Evolutionary conservation across 257 asterid species (phyloP), one percentile per base, ranked within the genome.

Genomic region (Salvia rosmarinus): DNA sequence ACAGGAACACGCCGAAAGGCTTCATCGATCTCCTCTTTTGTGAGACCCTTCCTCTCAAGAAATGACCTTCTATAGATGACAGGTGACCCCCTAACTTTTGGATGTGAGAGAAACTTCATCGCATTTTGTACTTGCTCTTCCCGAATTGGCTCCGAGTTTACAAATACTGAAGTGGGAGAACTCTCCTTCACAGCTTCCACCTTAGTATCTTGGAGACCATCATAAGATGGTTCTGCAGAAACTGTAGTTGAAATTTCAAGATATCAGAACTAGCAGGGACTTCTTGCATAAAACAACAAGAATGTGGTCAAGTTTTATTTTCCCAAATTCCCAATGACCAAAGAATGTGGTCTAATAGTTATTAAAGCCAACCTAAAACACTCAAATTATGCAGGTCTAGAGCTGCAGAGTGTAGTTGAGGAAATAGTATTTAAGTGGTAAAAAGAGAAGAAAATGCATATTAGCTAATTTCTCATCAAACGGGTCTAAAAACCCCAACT

Each of bases 1-100:
- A 91, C 99, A 42, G 99, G 99, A 83, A 95, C 96, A 62, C 90
- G 95, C 47, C 90, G 91, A 76, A 95, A 95, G 74, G 99, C 96
- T 81, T 95, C 99, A 72, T 95, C 99, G 17, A 95, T 95, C 87
- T 95, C 99, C 88, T 91, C 99, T 82, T 87, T 95, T 2, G 99
- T 89, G 77, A 95, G 98, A 46, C 99, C 99, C 83, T 95, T 95
- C 80, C 87, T 84, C 90, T 95, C 99, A 23, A 95, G 99, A 92
- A 95, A 95, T 9, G 99, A 95, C 72, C 98, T 86, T 78, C 99
- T 89, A 68, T 95, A 85, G 42, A 88, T 84, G 67, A 95, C 91
- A 17, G 99, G 98, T 16, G 99, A 95, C 74, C 98, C 99, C 79
- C 66, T 90, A 62, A 95, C 99, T 73, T 85, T 95, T 66, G 99